Evolutionary conservation across 2,329 filamentous ascomycete genomes (phyloP), one percentile per base, ranked within the genome.

Genomic region (Fonsecaea pugnacius): DNA sequence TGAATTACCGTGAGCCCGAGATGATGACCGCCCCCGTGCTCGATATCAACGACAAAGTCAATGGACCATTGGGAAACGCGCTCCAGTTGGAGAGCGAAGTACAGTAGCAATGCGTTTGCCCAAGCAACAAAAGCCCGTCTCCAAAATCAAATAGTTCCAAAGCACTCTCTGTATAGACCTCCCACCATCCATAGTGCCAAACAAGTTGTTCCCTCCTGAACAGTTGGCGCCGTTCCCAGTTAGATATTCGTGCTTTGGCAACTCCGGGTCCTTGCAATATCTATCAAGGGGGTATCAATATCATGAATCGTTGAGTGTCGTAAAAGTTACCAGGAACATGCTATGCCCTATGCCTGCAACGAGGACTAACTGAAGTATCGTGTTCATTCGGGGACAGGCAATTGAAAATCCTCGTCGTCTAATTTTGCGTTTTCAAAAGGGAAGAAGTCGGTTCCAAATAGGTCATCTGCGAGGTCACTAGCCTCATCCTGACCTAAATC

Each of bases 401-500:
- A 43, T 52, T 71, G 69, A 50, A 71, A 71, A 36, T 67, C 64
- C 18, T 70, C 68, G 35, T 71, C 68, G 48, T 70, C 67, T 54
- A 65, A n/a, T 38, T 59, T 69, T 71, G 72, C 70, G 71, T 71
- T 70, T 64, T 69, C 70, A 27, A 68, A 67, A 18, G 65, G 62
- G 30, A 67, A 68, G 50, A 71, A 65, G 56, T 69, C 70, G 12
- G 64, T 36, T 33, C 67, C 64, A 40, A 70, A 69, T n/a, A 70
- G 60, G 7, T 63, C 69, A 33, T 70, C 63, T 12, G 73, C 73
- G 35, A 75, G 72, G 5, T 70, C 71, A 54, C 72, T 71, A 46
- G 69, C 67, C 14, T 72, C 70, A 27, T 68, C 61, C 59, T 62
- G 68, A 8, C 53, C 59, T 18, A 72, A 68, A 14, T 74, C 70